Conservation (phyloP, 2,329 filamentous ascomycete genomes). For the Penicillium sp. region DNA sequence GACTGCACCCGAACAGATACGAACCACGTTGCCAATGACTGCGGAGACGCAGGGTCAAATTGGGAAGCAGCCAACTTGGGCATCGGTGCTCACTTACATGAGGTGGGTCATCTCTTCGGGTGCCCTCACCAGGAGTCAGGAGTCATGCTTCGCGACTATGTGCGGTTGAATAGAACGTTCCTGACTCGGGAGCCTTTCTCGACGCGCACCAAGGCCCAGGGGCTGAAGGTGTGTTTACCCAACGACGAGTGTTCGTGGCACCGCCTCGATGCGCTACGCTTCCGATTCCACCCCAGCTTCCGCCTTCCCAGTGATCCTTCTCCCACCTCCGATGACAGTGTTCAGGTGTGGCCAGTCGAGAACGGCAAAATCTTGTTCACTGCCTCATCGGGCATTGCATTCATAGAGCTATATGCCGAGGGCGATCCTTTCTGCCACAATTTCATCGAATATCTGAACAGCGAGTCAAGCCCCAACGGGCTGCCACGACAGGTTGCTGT, state of each 20-base stretch:
- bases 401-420: constrained; percentile 75
- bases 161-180: constrained; percentile 79
- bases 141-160: constrained; percentile 89
- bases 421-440: constrained; percentile 75
- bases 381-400: constrained; percentile 76
- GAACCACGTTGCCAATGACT: constrained; percentile 75
- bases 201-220: constrained; percentile 79
- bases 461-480: constrained; percentile 53
- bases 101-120: constrained; percentile 84
- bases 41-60: constrained; percentile 78
- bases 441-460: constrained; percentile 75
- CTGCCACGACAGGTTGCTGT: constrained; percentile 70
- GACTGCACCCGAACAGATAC: constrained; percentile 89
- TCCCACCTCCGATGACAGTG: constrained; percentile 63
- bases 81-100: constrained; percentile 88
- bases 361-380: constrained; percentile 71
- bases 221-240: constrained; percentile 65
- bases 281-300: constrained; percentile 88
- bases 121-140: constrained; percentile 85
- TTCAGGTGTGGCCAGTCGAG: constrained; percentile 84
- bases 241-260: constrained; percentile 91
- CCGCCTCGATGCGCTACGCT: constrained; percentile 79
- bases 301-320: constrained; percentile 70
- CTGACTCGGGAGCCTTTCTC: constrained; percentile 77
- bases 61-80: constrained; percentile 96